A percentile compares a stretch with the other conserved stretches of the same genome.
phyloP scores from a whole-genome alignment of 345 rosid species.

The Camelina hispida region DNA sequence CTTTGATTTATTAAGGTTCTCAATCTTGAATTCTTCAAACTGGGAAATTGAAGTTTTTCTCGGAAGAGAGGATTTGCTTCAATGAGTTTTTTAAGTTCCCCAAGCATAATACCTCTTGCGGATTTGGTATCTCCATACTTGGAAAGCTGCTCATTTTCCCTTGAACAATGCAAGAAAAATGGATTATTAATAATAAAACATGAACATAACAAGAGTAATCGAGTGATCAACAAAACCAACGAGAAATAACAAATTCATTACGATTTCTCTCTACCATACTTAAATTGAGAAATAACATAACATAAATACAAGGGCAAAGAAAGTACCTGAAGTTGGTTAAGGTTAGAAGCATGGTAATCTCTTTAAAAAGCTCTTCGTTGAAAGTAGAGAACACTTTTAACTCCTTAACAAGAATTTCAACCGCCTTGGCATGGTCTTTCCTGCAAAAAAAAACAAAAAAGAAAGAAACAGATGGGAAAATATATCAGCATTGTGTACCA shows the following conservation, averaged over 20 bases:
- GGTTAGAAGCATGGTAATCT: slow-evolving; percentile 53
- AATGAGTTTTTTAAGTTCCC: slow-evolving; percentile 53
- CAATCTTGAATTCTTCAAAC: slow-evolving; percentile 56
- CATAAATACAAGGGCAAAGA: background rate
- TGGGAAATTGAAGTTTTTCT: slow-evolving; percentile 58
- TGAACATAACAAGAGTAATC: slow-evolving; percentile 15
- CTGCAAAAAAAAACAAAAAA: slow-evolving; percentile 25
- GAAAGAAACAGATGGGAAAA: slow-evolving; percentile 11
- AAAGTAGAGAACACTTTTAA: slow-evolving; percentile 53
- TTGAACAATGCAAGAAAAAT: slow-evolving; percentile 22
- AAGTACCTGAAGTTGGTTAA: slow-evolving; percentile 50
- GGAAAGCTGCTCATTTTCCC: slow-evolving; percentile 57
- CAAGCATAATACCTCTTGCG: slow-evolving; percentile 54
- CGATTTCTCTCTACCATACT: slow-evolving; percentile 1
- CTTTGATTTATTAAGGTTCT: slow-evolving; percentile 60
- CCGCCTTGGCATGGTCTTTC: slow-evolving; percentile 52
- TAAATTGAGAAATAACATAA: background rate
- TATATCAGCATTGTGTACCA: background rate
- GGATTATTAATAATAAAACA: background rate
- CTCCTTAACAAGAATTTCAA: slow-evolving; percentile 53
- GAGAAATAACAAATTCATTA: background rate
- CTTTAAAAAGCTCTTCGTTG: slow-evolving; percentile 54
- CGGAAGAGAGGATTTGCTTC: slow-evolving; percentile 57
- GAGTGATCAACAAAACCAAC: slow-evolving; percentile 7
- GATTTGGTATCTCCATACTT: slow-evolving; percentile 60